phyloP scores from a whole-genome alignment of 805 yeast species.

The Jamesozyma gamospora region DNA sequence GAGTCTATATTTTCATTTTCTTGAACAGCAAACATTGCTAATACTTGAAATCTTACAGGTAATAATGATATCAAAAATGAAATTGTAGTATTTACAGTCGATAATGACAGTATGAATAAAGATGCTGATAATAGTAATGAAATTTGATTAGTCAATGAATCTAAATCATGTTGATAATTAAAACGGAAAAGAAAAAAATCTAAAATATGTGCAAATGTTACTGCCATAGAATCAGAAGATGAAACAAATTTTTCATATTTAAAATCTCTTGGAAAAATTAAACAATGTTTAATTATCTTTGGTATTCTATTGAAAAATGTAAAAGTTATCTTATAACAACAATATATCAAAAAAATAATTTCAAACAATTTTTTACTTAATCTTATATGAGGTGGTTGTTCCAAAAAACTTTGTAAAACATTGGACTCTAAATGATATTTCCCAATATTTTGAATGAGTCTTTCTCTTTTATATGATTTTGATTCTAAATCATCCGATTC shows the following conservation, averaged over 20 bases:
- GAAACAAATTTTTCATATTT: constrained; percentile 12
- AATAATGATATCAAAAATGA: constrained; percentile 38
- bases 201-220: constrained; percentile 29
- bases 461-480: not conserved
- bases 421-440: constrained; percentile 21
- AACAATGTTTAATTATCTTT: constrained; percentile 12
- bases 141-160: constrained; percentile 30
- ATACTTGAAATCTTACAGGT: constrained; percentile 28
- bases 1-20: constrained; percentile 7
- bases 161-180: constrained; percentile 29
- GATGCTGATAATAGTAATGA: constrained; percentile 46
- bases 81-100: constrained; percentile 53
- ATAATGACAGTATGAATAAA: constrained; percentile 52
- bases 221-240: constrained; percentile 31
- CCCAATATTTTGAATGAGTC: constrained; percentile 18
- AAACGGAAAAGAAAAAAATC: constrained; percentile 26
- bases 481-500: constrained; percentile 4
- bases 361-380: constrained; percentile 15
- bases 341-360: constrained; percentile 26
- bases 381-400: constrained; percentile 11
- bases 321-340: constrained; percentile 29
- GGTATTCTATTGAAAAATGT: constrained; percentile 26
- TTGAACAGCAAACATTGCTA: constrained; percentile 22
- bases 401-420: constrained; percentile 11
- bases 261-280: constrained; percentile 14